Evolutionary conservation across 345 rosid genomes (phyloP), one percentile per base, ranked within the genome.

Genomic region (Lepidium sativum): DNA sequence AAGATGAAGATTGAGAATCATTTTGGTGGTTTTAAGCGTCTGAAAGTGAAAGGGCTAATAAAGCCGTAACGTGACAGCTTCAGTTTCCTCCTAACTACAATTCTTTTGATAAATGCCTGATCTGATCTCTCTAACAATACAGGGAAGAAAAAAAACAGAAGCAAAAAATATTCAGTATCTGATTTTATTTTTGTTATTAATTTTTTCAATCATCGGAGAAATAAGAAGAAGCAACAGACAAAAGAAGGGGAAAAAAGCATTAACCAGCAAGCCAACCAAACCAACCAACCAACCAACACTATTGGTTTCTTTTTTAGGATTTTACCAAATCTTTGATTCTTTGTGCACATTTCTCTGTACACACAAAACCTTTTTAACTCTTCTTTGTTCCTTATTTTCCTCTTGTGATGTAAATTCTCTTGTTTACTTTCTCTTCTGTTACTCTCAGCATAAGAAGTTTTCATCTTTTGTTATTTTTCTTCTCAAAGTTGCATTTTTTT

Each of bases 311-410:
- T 71, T 67, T 72, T 38, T 71, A 72, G 71, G 67, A 58, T 51
- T 27, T 72, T 65, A 65, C 41, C 60, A 72, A 72, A 72, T 72
- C 71, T 72, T 71, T 72, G 54, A 72, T 72, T 72, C 71, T 72
- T 72, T 71, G 71, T 65, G 70, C 34, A 64, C 60, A 20, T 23
- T 48, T 60, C 55, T 61, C 33, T 60, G 9, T 12, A 44, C 48
- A 21, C 43, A 60, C 52, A 9, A 9, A 42, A 18, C 48, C 38
- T 14, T 55, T 37, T 10, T 9, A 49, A 31, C 53, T 43, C 52
- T 60, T 48, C 32, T 11, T 27, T 67, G 34, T 38, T 68, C 12
- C 53, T 60, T 41, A 64, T 54, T 60, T 60, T 39, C 32, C 10
- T 69, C 63, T 45, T 62, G 27, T 31, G 59, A 63, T 63, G 75